Evolutionary conservation across 2,329 filamentous ascomycete species (phyloP), one percentile per base, ranked within the genome.

Genomic region (Fusarium annulatum): DNA sequence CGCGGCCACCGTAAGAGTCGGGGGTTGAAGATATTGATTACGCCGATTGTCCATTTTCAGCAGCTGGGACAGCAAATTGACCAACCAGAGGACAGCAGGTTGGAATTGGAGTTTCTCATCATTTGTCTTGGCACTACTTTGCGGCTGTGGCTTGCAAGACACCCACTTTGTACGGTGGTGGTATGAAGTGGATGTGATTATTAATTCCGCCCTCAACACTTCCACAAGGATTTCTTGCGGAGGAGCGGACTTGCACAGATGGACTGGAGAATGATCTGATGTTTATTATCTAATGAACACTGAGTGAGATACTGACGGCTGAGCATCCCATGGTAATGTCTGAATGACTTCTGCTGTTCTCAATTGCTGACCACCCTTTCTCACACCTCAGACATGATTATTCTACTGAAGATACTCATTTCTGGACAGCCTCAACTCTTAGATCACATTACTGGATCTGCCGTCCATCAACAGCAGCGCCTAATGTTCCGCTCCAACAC

Each of bases 191-290:
- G 49, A 36, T 18, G 30, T 28, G 74, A 77, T 78, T 77, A 76
- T 67, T 76, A 78, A 77, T 78, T 76, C 72, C 66, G 45, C 70
- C 48, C 39, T 39, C 42, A 26, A 34, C 26, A 41, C 46, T 38
- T 30, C 9, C 19, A 38, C 43, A 28, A 53, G 51, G n/a, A n/a
- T n/a, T n/a, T 51, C 16, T 19, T 67, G 75, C 73, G 74, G 72
- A 72, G 64, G 56, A 72, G 75, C 75, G 74, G 73, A 77, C 75
- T 77, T 77, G 26, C n/a, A 51, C 23, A 38, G 33, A 33, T 38
- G n/a, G n/a, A 12, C 10, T 42, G 9, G 26, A 38, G 30, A 46
- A 33, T 21, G 23, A 38, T 10, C 23, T 43, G n/a, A 28, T 21
- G n/a, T 16, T 28, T 42, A 21, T 14, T 33, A 36, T 34, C 28